Base-by-base conservation (phyloP, 2,329 filamentous ascomycete genomes). In the Bipolaris sorokiniana region DNA sequence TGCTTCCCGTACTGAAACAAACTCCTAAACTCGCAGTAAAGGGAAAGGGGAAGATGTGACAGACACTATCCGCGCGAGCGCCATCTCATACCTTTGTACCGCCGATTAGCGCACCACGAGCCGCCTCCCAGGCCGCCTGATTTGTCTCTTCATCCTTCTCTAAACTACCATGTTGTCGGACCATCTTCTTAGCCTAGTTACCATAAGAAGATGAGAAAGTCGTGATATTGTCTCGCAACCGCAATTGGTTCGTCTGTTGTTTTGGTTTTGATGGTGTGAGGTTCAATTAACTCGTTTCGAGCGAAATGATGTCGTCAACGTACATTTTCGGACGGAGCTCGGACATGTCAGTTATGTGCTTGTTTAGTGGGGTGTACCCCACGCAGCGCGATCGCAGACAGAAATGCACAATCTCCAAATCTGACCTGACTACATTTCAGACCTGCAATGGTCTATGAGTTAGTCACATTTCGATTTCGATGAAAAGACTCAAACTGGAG, bases 61-160 rank as follows among this genome's bases (percentile, higher is more conserved):
- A 58, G 20, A 23, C 40, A 41, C 33, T 23, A 10, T 28, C 26
- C 16, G 48, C 40, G 13, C n/a, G 20, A 4, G 7, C 15, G 20
- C 7, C 22, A 23, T 26, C 7, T 60, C 76, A 59, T 77, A 85
- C 83, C 81, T 88, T 91, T 16, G 85, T 76, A 36, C 88, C 88
- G 16, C 90, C 90, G 44, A 82, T 77, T 31, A 85, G 76, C 16
- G 88, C 90, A 34, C 90, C 91, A 61, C 83, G 83, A 2, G 82
- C 83, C 34, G 89, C 90, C 68, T 90, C 88, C 86, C 88, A 89
- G 40, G 88, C 87, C 45, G 90, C 90, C 54, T 84, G 81, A 61
- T 84, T 84, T 48, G 88, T 86, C 74, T 94, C 90, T 40, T 85
- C 84, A 64, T 84, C 86, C 49, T 84, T 84, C 13, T 68, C 74